Evolutionary conservation across 2,329 filamentous ascomycete genomes (phyloP).

Genomic region (Epichloe sylvatica): DNA sequence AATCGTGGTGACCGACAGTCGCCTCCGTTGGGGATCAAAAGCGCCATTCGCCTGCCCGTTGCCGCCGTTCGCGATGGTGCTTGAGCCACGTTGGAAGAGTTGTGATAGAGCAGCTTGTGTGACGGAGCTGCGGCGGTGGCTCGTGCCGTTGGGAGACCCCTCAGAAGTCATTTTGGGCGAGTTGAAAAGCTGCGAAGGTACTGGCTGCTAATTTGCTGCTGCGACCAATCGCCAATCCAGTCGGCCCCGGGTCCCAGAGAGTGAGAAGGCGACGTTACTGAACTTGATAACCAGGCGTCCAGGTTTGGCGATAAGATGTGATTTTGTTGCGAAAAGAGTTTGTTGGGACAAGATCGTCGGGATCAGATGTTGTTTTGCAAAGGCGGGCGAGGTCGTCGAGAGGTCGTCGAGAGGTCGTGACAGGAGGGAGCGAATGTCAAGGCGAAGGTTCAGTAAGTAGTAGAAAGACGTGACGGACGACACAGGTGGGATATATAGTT

Average conservation of each 20-base stretch:
- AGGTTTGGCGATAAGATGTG: neutral
- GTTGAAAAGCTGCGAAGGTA: neutral
- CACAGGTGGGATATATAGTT: neutral
- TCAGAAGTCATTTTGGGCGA: constrained; percentile 21
- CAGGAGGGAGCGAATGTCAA: neutral
- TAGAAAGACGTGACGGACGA: neutral
- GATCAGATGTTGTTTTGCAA: neutral
- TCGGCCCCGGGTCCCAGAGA: neutral
- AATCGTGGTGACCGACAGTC: constrained; percentile 60
- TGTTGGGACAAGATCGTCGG: neutral
- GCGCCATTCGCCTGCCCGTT: constrained; percentile 25
- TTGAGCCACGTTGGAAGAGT: constrained; percentile 45
- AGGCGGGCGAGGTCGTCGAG: neutral
- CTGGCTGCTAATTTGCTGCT: neutral
- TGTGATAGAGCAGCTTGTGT: constrained; percentile 42
- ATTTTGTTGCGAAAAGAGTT: neutral
- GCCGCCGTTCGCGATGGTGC: constrained; percentile 27
- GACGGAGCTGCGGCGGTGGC: constrained; percentile 42
- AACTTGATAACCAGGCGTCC: neutral
- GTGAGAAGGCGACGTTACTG: neutral
- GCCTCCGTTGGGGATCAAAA: constrained; percentile 47
- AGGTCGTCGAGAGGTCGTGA: neutral
- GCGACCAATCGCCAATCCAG: constrained; percentile 4
- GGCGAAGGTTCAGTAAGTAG: neutral
- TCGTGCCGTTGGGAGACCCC: constrained; percentile 21